A percentile compares a stretch with the other conserved stretches of the same genome.
Conservation (phyloP, 345 rosid species). For the rapeseed (Brassica napus) region Da-Ae NC_063452.1:64500501-64501000, state of each 20-base stretch:
- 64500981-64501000: background rate
- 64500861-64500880: constrained; percentile 4
- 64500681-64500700: constrained; percentile 70
- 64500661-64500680: constrained; percentile 39
- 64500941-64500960: background rate
- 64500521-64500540: background rate
- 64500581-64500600: constrained; percentile 39
- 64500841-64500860: background rate
- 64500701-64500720: constrained; percentile 77
- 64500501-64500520: background rate
- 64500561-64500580: constrained; percentile 40
- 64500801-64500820: background rate
- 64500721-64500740: constrained; percentile 67
- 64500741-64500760: constrained; percentile 79
- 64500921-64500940: background rate
- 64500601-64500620: constrained; percentile 37
- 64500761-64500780: constrained; percentile 88
- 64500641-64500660: constrained; percentile 40
- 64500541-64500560: constrained; percentile 34
- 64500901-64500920: background rate
- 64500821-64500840: background rate
- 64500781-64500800: constrained; percentile 55
- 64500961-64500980: background rate
- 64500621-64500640: constrained; percentile 41
- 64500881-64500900: background rate